Evolutionary conservation across 2,329 filamentous ascomycete species (phyloP).

Genomic region (Colletotrichum sp.): DNA sequence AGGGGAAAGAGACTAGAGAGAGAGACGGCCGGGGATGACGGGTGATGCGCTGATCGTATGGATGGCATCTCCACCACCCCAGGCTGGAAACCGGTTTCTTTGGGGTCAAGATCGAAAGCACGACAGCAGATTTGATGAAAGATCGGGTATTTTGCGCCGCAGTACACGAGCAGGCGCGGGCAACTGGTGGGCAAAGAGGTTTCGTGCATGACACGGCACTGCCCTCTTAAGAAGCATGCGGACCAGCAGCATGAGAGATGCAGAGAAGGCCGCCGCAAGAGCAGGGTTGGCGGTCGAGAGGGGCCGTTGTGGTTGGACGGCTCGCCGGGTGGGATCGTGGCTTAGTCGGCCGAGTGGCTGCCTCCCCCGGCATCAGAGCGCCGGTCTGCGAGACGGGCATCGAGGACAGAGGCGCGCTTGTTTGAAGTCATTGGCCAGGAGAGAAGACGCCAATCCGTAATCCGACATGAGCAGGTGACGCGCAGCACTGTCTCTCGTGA

Average conservation of each 20-base stretch:
- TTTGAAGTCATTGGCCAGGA: not conserved
- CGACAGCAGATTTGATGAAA: constrained; percentile 10
- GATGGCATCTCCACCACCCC: not conserved
- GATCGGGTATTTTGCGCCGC: constrained; percentile 1
- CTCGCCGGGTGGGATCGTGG: constrained; percentile 4
- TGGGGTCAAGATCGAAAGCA: not conserved
- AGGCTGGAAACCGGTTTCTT: constrained; percentile 8
- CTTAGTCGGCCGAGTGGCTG: constrained; percentile 15
- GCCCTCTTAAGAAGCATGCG: constrained; percentile 7
- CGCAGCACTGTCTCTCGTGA: not conserved
- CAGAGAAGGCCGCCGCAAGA: not conserved
- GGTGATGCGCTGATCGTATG: constrained; percentile 7
- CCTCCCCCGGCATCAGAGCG: not conserved
- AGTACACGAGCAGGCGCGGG: not conserved
- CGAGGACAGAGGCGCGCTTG: not conserved
- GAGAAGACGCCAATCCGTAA: not conserved
- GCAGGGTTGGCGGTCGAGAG: not conserved
- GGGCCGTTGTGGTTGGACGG: constrained; percentile 3
- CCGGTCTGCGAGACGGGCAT: not conserved
- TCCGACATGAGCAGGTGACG: not conserved
- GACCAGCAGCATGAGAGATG: not conserved
- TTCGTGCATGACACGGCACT: constrained; percentile 18
- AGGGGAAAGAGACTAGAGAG: not conserved
- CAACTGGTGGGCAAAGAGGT: constrained; percentile 2
- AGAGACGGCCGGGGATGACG: not conserved